Evolutionary conservation across 1,284 basidiomycete species (phyloP), one percentile per base, ranked within the genome.

Genomic region (Rhodotorula sp.): DNA sequence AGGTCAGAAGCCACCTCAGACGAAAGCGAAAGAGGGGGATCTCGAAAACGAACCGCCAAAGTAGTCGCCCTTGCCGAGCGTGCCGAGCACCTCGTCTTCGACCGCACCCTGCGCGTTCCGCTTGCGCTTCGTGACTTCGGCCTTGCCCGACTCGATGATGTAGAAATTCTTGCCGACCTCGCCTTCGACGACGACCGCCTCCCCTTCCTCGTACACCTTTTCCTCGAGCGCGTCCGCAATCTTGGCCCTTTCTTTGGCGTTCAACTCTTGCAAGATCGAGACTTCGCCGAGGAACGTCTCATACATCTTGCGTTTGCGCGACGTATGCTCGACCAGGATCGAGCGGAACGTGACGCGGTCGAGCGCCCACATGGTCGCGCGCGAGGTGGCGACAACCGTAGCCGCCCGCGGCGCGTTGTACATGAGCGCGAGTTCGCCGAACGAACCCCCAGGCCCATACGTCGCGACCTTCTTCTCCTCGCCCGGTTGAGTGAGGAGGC

Each of bases 291-390:
- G 84, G 85, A 99, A 98, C 54, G 89, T 87, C 81, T 99, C 95
- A 81, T 98, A 97, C 89, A 97, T 93, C 76, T 91, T 90, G 64
- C 95, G 86, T 74, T 93, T 88, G 70, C 91, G 85, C 75, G 93
- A 90, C 49, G 92, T 92, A 68, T 84, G 83, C 64, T 80, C 69
- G 70, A 96, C 85, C 64, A 99, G 90, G 81, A 99, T 98, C n/a
- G 93, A 95, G 54, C 95, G 88, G 88, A 99, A 99, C 1, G 95
- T 98, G 77, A 96, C 93, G 65, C 95, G 90, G 83, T 99, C 95
- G 69, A 99, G 84, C 10, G 91, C 89, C 95, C 95, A 99, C 46
- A 98, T 84, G 12, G 90, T 93, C 63, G 91, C 94, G 12, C 77
- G 74, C 66, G 91, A 88, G 53, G 90, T 88, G 6, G 95, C 89